These are phyloP conservation scores for Salvia splendens DNA, from an alignment of 257 asterid genomes.

Conservation along the genomic window DNA sequence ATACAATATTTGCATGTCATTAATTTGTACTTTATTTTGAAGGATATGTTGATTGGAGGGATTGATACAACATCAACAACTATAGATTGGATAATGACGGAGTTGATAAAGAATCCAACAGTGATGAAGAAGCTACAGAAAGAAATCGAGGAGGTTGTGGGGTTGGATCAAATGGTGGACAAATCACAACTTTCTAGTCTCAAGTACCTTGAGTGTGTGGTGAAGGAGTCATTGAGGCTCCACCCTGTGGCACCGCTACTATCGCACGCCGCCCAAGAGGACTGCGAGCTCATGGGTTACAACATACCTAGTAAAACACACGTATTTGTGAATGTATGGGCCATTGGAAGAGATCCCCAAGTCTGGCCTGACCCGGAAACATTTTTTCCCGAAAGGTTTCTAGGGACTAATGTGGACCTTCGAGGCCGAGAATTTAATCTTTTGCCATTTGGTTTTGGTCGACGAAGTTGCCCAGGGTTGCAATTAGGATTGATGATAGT, in stretches of 20 bases:
- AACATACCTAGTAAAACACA: neutral
- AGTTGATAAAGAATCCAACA: conserved; percentile 40
- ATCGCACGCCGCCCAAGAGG: conserved; percentile 1
- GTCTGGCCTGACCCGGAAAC: neutral
- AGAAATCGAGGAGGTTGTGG: conserved; percentile 36
- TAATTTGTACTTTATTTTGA: no score
- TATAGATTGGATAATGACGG: conserved; percentile 45
- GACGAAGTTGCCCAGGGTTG: conserved; percentile 9
- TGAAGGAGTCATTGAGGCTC: conserved; percentile 34
- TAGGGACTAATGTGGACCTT: neutral
- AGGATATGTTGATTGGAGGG: conserved; percentile 44
- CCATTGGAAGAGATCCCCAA: neutral
- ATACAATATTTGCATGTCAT: no score
- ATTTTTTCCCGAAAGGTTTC: conserved; percentile 6
- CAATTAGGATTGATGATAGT: conserved; percentile 7
- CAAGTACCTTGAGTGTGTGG: conserved; percentile 32
- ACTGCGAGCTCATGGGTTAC: neutral
- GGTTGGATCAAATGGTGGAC: conserved; percentile 34
- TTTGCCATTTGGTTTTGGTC: neutral
- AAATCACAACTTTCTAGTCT: conserved; percentile 39
- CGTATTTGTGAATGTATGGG: neutral
- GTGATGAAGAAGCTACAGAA: conserved; percentile 39
- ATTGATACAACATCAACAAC: conserved; percentile 41
- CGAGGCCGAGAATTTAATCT: neutral
- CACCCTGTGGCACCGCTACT: neutral